Evolutionary conservation across 352 stramenopile species (phyloP), one percentile per base, ranked within the genome.

Genomic region (Paralagenidium karlingii): DNA sequence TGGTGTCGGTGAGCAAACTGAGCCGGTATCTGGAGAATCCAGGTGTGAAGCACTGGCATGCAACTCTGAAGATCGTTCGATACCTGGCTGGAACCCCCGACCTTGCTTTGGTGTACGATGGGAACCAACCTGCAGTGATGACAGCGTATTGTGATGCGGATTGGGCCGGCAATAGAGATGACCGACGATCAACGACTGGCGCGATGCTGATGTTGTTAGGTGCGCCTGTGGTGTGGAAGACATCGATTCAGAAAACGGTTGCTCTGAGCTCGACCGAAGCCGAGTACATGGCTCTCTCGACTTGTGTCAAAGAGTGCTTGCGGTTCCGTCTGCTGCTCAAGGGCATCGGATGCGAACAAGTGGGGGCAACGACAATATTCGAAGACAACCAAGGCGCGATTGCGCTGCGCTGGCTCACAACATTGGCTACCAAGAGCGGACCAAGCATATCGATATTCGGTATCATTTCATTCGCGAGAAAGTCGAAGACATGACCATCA

Each of bases 401-500:
- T 13, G 30, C 43, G 8, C n/a, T n/a, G n/a, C n/a, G n/a, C 40
- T 61, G 33, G 53, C 46, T 5, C 55, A 52, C 25, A 53, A 60
- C 10, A 42, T 40, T 27, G 53, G 41, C 3, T 55, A 55, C 26
- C 45, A 58, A 29, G 31, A 26, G 3, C 41, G 31, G 3, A 51
- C 45, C 41, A 49, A 53, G 38, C 41, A 58, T 19, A 53, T 56
- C 19, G 36, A 51, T 34, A 60, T 60, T 29, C 42, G 34, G 15
- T 51, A 51, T 16, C 41, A 53, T 20, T 55, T 50, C 36, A 55
- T 59, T 26, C 29, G 46, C 11, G 47, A 60, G 34, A 48, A 60
- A 21, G 8, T 50, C 15, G 8, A 20, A 11, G 45, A 9, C 22
- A 47, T 38, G 30, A 31, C 27, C 3, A 32, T 58, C 18, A 34